Conservation (phyloP, 2,329 filamentous ascomycete species). For the Colletotrichum musicola region DNA sequence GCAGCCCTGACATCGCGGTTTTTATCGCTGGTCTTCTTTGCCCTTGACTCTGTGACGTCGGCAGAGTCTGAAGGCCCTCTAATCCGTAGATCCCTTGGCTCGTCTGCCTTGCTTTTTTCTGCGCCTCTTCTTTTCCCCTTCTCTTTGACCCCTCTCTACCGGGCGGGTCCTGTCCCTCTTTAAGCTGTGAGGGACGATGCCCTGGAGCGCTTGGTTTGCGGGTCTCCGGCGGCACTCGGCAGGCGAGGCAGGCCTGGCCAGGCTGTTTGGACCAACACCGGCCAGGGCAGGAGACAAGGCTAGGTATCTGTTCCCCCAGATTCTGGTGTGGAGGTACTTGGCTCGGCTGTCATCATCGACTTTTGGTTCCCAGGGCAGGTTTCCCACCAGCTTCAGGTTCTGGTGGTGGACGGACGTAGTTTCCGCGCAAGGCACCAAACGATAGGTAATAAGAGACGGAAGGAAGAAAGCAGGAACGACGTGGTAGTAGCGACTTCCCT, state of each 20-base stretch:
- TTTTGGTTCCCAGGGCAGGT: not conserved
- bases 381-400: not conserved
- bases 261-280: not conserved
- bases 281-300: conserved; percentile 2
- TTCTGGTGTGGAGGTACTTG: conserved; percentile 23
- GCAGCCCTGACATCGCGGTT: not conserved
- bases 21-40: not conserved
- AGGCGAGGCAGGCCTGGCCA: conserved; percentile 3
- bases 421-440: too few relatives aligned
- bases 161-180: conserved; percentile 17
- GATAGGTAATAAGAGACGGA: too few relatives aligned
- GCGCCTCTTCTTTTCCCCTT: not conserved
- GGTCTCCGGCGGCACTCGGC: conserved; percentile 19
- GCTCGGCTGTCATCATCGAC: conserved; percentile 9
- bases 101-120: conserved; percentile 11
- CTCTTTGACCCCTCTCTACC: conserved; percentile 2
- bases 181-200: not conserved
- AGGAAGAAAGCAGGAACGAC: too few relatives aligned
- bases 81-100: not conserved
- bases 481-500: too few relatives aligned
- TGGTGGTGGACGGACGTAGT: not conserved
- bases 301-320: conserved; percentile 27
- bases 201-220: too few relatives aligned
- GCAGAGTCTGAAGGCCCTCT: not conserved
- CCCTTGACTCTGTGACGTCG: conserved; percentile 1